These are phyloP conservation scores for Nepenthes mirabilis DNA, from an alignment of 148 eudicot genomes.

Conservation along the genomic window DNA sequence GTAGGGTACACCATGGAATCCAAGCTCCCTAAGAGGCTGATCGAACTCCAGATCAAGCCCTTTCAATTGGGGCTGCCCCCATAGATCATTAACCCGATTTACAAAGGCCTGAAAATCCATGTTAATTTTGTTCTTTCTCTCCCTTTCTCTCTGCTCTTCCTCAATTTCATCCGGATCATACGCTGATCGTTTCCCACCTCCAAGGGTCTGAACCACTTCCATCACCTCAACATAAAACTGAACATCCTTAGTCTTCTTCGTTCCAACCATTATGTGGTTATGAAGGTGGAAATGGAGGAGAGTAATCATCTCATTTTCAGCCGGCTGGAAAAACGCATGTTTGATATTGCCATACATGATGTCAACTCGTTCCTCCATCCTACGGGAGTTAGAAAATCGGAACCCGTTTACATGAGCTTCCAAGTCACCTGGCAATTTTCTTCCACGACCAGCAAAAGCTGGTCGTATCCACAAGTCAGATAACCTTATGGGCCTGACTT, in stretches of 20 bases:
- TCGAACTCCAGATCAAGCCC: conserved; percentile 77
- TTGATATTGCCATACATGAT: conserved; percentile 68
- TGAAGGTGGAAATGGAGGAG: conserved; percentile 86
- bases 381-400: conserved; percentile 58
- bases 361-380: conserved; percentile 71
- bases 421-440: conserved; percentile 58
- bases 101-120: conserved; percentile 78
- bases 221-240: conserved; percentile 92
- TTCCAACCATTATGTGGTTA: conserved; percentile 92
- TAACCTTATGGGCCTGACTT: conserved; percentile 73
- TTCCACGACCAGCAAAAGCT: conserved; percentile 67
- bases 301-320: conserved; percentile 94
- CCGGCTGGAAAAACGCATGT: conserved; percentile 96
- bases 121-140: conserved; percentile 81
- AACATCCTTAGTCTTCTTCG: conserved; percentile 91
- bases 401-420: conserved; percentile 84
- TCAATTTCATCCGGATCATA: conserved; percentile 98
- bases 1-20: conserved; percentile 86
- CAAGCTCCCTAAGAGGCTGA: conserved; percentile 90
- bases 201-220: conserved; percentile 90
- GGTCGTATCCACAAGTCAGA: conserved; percentile 81
- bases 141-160: conserved; percentile 91
- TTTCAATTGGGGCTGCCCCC: conserved; percentile 77
- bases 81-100: conserved; percentile 80
- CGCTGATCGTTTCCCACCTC: conserved; percentile 82